Base-by-base conservation (phyloP, 2,329 filamentous ascomycete genomes). In the Talaromyces funiculosus region DNA sequence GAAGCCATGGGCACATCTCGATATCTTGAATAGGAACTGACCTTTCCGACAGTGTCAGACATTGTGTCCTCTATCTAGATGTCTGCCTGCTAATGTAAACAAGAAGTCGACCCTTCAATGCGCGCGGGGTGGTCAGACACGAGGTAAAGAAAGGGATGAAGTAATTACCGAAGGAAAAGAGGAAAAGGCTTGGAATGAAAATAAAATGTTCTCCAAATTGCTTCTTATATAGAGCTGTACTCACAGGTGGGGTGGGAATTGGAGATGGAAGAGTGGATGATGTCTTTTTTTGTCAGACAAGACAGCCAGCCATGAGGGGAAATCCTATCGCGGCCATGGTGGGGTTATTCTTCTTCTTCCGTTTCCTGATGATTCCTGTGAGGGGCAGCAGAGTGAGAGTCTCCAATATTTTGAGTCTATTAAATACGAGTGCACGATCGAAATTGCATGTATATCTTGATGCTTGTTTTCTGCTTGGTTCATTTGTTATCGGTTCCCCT, bases 11-110 rank as follows among this genome's bases (percentile, higher is more conserved):
- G 35, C 3, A 9, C 47, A 8, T 20, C 22, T 9, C 14, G 29
- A 16, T 51, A 20, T 51, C 35, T 8, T 14, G 35, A 24, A 24
- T 33, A 24, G n/a, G 31, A 35, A 62, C 68, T 67, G 70, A 81
- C 80, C 79, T 83, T 80, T 78, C 83, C 83, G 67, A 81, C 81
- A 61, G 83, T 85, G 71, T 78, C 76, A 61, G 80, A 76, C 81
- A 84, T 84, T 38, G 60, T 78, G 66, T 26, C 57, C 8, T 61
- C 33, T 47, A 9, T 8, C 38, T 9, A 29, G 14, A 10, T 14
- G 35, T 53, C 22, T 35, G 24, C 24, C 18, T 35, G 24, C 24
- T 22, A 37, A 40, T 8, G 40, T 14, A 26, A 43, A 22, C 20
- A 26, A 12, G n/a, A 24, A 35, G 29, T 58, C 40, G 24, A 26